These are phyloP conservation scores for Ophiocordyceps camponoti-floridani DNA, from an alignment of 2,329 filamentous ascomycete genomes.

Conservation along the genomic window DNA sequence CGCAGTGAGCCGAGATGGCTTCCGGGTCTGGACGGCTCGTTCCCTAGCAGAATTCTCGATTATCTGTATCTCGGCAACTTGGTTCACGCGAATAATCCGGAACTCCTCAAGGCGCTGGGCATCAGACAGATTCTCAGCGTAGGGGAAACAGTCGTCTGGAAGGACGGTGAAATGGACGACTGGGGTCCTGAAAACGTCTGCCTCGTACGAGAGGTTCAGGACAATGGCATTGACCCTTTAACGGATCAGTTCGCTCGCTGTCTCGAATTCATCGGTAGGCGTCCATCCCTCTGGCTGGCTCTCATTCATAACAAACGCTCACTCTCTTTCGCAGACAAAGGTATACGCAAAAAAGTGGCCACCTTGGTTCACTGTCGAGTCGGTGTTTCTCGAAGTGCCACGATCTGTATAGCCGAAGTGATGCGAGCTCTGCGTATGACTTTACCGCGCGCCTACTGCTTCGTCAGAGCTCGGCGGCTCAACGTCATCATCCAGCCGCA, in stretches of 20 bases:
- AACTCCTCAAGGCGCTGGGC: constrained; percentile 59
- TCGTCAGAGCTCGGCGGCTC: constrained; percentile 74
- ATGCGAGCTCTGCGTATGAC: constrained; percentile 70
- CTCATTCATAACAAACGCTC: no score
- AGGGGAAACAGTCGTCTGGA: constrained; percentile 75
- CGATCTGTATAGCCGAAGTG: constrained; percentile 97
- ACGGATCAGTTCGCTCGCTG: constrained; percentile 74
- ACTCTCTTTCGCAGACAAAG: constrained; percentile 41
- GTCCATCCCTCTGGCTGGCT: no score
- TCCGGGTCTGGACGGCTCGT: constrained; percentile 65
- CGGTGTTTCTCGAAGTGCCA: constrained; percentile 86
- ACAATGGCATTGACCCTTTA: constrained; percentile 89
- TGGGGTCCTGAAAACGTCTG: constrained; percentile 71
- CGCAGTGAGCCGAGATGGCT: constrained; percentile 62
- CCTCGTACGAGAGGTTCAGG: constrained; percentile 71
- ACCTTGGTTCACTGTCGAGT: constrained; percentile 94
- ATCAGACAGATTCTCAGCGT: constrained; percentile 83
- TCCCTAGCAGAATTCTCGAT: constrained; percentile 74
- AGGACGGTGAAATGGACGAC: constrained; percentile 44
- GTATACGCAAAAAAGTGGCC: constrained; percentile 57
- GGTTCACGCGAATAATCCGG: constrained; percentile 83
- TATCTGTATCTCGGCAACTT: constrained; percentile 97
- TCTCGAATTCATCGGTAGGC: constrained; percentile 72
- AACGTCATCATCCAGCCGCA: constrained; percentile 99
- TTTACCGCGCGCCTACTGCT: constrained; percentile 88